A percentile compares a stretch with the other conserved stretches of the same genome.
phyloP scores from a whole-genome alignment of 169 alveolate species.

The Hammondia hammondi region DNA sequence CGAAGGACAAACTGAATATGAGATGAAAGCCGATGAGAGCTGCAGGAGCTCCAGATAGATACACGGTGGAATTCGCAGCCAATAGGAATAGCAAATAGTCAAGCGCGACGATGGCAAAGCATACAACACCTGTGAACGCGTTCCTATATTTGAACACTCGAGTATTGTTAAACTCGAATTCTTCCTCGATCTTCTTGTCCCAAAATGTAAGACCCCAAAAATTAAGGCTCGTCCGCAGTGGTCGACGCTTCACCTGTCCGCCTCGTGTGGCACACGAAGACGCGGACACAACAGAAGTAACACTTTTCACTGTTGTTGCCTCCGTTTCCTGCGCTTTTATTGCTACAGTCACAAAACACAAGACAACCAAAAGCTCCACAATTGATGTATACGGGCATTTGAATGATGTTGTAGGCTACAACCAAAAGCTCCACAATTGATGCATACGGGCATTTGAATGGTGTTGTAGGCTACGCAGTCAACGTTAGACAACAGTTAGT shows the following conservation, averaged over 20 bases:
- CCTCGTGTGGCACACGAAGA: not conserved
- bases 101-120: not conserved
- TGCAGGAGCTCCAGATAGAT: not conserved
- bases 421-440: not conserved
- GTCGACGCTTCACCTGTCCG: not conserved
- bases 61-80: not conserved
- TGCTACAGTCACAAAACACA: not conserved
- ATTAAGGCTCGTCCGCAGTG: constrained; percentile 15
- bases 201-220: constrained; percentile 3
- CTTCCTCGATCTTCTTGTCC: constrained; percentile 38
- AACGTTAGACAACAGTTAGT: too few relatives aligned
- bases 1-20: not conserved
- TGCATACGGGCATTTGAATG: too few relatives aligned
- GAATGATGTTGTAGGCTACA: too few relatives aligned
- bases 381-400: too few relatives aligned
- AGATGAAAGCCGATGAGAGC: not conserved
- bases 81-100: not conserved
- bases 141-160: constrained; percentile 18
- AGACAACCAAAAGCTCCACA: not conserved
- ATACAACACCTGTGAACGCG: not conserved
- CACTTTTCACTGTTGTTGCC: not conserved
- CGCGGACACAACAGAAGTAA: not conserved
- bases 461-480: too few relatives aligned
- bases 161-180: constrained; percentile 23
- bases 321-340: not conserved